Evolutionary conservation across 2,329 filamentous ascomycete species (phyloP).

Genomic region (Claviceps purpurea): DNA sequence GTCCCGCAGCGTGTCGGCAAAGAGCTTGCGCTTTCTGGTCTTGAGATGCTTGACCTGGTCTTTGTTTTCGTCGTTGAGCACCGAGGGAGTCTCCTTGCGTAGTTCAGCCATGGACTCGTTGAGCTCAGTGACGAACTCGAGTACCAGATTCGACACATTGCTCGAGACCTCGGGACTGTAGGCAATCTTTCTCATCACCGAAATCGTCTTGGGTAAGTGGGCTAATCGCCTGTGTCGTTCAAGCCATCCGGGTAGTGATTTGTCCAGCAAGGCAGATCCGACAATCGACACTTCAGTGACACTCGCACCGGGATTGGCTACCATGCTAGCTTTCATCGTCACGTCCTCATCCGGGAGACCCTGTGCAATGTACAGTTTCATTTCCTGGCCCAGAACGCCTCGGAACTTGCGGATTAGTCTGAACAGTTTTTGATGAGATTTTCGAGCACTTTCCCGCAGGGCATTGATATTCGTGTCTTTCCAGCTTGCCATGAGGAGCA

Average conservation of each 20-base stretch:
- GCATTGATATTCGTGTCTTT: conserved; percentile 93
- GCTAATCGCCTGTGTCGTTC: conserved; percentile 50
- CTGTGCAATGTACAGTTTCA: conserved; percentile 48
- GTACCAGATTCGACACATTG: conserved; percentile 45
- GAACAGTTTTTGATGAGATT: conserved; percentile 85
- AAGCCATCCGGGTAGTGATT: conserved; percentile 23
- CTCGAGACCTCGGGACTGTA: conserved; percentile 36
- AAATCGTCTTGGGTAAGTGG: conserved; percentile 55
- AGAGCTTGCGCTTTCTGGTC: conserved; percentile 75
- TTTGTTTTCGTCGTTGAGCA: conserved; percentile 80
- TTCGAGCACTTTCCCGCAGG: conserved; percentile 74
- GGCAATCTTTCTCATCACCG: conserved; percentile 58
- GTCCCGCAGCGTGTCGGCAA: conserved; percentile 74
- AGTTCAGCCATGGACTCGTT: conserved; percentile 57
- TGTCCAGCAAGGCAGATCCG: conserved; percentile 11
- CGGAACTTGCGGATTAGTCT: conserved; percentile 86
- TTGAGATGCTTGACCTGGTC: conserved; percentile 77
- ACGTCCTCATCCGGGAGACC: conserved; percentile 41
- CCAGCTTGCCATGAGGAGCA: conserved; percentile 91
- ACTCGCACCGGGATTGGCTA: neutral
- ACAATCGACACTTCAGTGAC: conserved; percentile 5
- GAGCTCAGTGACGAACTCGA: conserved; percentile 56
- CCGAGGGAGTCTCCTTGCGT: conserved; percentile 67
- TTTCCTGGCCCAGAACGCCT: conserved; percentile 60
- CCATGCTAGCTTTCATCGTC: conserved; percentile 2